Percentiles rank a stretch among this genome's conserved stretches.
Evolutionary conservation across 257 asterid species (phyloP).

Genomic region (Rauvolfia tetraphylla): DNA sequence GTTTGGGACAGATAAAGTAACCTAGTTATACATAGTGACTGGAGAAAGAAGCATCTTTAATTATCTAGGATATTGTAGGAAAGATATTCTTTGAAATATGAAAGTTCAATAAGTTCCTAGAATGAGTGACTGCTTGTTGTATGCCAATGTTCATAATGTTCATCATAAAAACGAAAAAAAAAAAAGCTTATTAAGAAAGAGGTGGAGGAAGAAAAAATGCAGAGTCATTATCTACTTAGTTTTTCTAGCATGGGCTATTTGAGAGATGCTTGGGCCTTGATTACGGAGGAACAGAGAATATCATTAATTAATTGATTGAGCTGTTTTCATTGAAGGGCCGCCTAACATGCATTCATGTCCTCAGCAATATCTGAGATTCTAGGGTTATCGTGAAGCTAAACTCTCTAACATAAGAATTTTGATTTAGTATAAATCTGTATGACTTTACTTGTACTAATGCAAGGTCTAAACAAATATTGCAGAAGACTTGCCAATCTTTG

Average conservation of each 20-base stretch:
- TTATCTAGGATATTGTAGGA: neutral
- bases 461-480: slow-evolving; percentile 21
- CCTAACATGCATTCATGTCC: neutral
- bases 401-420: neutral
- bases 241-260: neutral
- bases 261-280: neutral
- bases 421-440: neutral
- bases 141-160: neutral
- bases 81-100: too few species aligned
- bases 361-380: neutral
- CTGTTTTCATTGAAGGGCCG: neutral
- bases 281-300: neutral
- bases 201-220: neutral
- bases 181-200: neutral
- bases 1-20: too few species aligned
- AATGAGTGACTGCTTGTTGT: neutral
- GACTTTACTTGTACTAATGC: neutral
- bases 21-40: too few species aligned
- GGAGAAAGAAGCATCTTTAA: neutral
- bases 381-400: neutral
- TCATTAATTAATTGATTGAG: too few species aligned
- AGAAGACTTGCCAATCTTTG: slow-evolving; percentile 81
- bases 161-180: neutral
- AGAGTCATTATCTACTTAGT: neutral
- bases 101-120: too few species aligned